phyloP scores from a whole-genome alignment of 371 early-diverging fungal species.

The Actinomortierella wolfii region DNA sequence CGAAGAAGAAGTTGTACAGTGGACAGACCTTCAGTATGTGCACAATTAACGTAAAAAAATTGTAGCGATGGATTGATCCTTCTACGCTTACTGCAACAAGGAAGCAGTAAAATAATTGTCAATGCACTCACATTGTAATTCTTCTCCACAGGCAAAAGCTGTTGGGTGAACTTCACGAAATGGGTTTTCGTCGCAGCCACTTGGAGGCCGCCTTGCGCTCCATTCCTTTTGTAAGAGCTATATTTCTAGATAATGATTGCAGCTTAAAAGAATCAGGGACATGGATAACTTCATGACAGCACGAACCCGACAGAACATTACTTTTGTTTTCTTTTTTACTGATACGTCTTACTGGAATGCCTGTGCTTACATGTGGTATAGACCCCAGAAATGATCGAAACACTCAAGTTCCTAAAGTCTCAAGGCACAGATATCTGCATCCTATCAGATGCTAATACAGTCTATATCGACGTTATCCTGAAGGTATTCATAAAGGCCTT shows the following conservation, averaged over 20 bases:
- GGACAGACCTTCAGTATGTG: constrained; percentile 75
- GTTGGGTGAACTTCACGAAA: constrained; percentile 57
- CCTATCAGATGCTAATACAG: constrained; percentile 76
- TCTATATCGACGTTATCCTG: constrained; percentile 73
- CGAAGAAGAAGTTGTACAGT: constrained; percentile 51
- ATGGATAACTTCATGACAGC: not conserved
- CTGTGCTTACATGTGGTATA: constrained; percentile 7
- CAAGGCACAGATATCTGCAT: constrained; percentile 62
- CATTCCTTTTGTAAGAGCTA: constrained; percentile 68
- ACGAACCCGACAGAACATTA: not conserved
- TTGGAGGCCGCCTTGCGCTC: constrained; percentile 51
- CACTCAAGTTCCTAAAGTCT: constrained; percentile 51
- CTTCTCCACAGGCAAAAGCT: constrained; percentile 50
- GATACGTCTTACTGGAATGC: not conserved
- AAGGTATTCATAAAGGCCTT: constrained; percentile 45
- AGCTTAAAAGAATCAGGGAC: not conserved
- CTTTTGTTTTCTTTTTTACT: not conserved
- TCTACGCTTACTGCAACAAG: too few species aligned
- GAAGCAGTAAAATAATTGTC: not conserved
- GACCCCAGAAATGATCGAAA: constrained; percentile 60
- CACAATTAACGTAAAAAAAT: too few species aligned
- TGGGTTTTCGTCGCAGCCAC: constrained; percentile 55
- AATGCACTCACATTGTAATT: not conserved
- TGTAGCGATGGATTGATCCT: not conserved
- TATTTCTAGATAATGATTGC: constrained; percentile 5